phyloP scores from a whole-genome alignment of 129 eudicot genomes.

The Ambrosia artemisiifolia region DNA sequence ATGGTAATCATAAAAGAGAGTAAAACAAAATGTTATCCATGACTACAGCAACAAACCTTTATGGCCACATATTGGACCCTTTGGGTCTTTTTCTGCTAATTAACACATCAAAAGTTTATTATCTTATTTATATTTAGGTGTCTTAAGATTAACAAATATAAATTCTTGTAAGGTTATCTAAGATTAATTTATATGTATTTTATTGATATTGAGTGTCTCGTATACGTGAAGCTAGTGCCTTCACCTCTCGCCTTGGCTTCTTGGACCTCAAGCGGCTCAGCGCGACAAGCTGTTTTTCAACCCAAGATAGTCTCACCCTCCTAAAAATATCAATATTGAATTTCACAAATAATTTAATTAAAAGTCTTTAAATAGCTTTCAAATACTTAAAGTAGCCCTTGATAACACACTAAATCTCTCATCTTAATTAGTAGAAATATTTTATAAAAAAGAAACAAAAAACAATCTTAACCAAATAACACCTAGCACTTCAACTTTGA shows the following conservation, averaged over 20 bases:
- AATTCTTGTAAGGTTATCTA: too few species aligned
- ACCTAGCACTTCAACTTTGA: background rate
- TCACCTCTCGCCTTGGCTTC: too few species aligned
- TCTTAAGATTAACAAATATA: too few species aligned
- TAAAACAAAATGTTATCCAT: slow-evolving; percentile 41
- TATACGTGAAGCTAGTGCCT: too few species aligned
- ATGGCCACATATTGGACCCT: slow-evolving; percentile 38
- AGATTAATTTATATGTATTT: too few species aligned
- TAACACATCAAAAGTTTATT: slow-evolving; percentile 7
- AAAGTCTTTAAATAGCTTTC: too few species aligned
- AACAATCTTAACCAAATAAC: background rate
- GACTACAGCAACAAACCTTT: slow-evolving; percentile 24
- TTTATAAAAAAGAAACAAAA: background rate
- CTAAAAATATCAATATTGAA: background rate
- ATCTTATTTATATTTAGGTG: background rate
- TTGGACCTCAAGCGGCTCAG: too few species aligned
- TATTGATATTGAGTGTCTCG: too few species aligned
- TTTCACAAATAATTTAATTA: background rate
- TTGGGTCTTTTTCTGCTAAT: slow-evolving; percentile 27
- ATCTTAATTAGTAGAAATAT: too few species aligned
- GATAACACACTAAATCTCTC: too few species aligned
- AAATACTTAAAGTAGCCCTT: background rate
- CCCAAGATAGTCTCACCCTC: background rate
- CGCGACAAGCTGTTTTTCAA: too few species aligned
- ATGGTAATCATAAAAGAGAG: slow-evolving; percentile 44